Evolutionary conservation across 805 yeast species (phyloP).

Genomic region (Wickerhamomyces bisporus): DNA sequence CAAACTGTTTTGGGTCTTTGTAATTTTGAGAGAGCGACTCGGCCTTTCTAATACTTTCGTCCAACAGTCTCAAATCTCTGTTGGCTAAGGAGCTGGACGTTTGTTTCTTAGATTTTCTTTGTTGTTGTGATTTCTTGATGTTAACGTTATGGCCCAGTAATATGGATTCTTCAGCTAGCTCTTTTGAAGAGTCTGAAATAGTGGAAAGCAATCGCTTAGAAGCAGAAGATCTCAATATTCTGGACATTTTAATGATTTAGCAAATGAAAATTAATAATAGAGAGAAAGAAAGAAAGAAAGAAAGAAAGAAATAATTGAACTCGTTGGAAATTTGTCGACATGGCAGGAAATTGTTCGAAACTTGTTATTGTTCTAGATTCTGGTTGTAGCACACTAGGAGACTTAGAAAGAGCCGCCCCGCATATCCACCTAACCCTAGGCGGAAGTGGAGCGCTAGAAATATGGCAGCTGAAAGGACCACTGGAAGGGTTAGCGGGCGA

Average conservation of each 20-base stretch:
- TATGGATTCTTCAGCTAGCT: conserved; percentile 19
- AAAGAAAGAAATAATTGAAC: too few species aligned
- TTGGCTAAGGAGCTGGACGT: background rate
- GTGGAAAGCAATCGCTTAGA: conserved; percentile 15
- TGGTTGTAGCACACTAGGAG: too few species aligned
- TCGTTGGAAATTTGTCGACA: too few species aligned
- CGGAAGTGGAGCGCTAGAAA: too few species aligned
- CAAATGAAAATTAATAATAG: too few species aligned
- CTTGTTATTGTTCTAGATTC: too few species aligned
- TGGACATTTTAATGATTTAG: background rate
- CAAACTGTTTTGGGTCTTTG: conserved; percentile 15
- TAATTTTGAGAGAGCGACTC: conserved; percentile 17
- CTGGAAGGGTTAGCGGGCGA: too few species aligned
- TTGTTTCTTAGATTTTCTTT: background rate
- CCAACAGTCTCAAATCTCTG: conserved; percentile 17
- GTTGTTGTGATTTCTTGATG: background rate
- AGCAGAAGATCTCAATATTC: background rate
- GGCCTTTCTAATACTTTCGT: conserved; percentile 22
- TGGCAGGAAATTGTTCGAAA: too few species aligned
- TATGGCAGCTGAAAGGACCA: too few species aligned
- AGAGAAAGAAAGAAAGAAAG: too few species aligned
- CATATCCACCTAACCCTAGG: too few species aligned
- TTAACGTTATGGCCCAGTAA: conserved; percentile 10
- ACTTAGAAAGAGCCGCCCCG: too few species aligned
- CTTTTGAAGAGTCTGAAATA: conserved; percentile 18